phyloP scores from a whole-genome alignment of 1,139 yeast species.

The Pneumocystis oryctolagi region DNA sequence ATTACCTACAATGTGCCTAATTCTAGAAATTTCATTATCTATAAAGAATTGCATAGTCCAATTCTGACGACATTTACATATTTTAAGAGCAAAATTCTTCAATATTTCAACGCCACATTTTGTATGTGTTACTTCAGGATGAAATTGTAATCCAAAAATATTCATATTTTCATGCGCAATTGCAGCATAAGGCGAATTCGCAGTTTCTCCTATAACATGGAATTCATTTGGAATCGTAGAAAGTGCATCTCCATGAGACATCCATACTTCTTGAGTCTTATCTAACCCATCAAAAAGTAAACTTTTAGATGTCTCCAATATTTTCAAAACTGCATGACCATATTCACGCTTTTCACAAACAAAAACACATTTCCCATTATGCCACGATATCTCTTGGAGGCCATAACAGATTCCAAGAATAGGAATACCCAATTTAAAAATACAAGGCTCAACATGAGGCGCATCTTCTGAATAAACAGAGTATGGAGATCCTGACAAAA shows the following conservation, averaged over 20 bases:
- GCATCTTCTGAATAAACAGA: slow-evolving; percentile 90
- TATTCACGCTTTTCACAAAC: slow-evolving; percentile 97
- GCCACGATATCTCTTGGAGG: slow-evolving; percentile 97
- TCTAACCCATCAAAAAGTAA: slow-evolving; percentile 67
- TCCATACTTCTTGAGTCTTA: slow-evolving; percentile 50
- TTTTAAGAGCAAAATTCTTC: slow-evolving; percentile 80
- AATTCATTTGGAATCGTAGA: slow-evolving; percentile 80
- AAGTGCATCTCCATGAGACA: slow-evolving; percentile 97
- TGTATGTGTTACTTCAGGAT: slow-evolving; percentile 97
- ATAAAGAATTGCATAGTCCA: slow-evolving; percentile 98
- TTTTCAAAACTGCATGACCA: slow-evolving; percentile 85
- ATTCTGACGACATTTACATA: slow-evolving; percentile 73
- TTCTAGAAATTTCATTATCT: slow-evolving; percentile 89
- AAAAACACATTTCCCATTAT: slow-evolving; percentile 80
- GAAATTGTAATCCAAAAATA: slow-evolving; percentile 94
- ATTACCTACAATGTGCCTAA: slow-evolving; percentile 82
- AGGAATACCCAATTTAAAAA: slow-evolving; percentile 83
- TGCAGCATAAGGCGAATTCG: slow-evolving; percentile 91
- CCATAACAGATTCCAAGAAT: slow-evolving; percentile 97
- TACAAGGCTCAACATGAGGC: slow-evolving; percentile 93
- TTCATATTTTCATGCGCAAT: slow-evolving; percentile 58
- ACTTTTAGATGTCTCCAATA: slow-evolving; percentile 36
- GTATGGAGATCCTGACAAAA: slow-evolving; percentile 95
- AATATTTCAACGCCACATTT: slow-evolving; percentile 74
- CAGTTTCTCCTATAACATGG: slow-evolving; percentile 79